Base-by-base conservation (phyloP, 768 basidiomycete genomes). In the Boletus pseudopeckii region DNA sequence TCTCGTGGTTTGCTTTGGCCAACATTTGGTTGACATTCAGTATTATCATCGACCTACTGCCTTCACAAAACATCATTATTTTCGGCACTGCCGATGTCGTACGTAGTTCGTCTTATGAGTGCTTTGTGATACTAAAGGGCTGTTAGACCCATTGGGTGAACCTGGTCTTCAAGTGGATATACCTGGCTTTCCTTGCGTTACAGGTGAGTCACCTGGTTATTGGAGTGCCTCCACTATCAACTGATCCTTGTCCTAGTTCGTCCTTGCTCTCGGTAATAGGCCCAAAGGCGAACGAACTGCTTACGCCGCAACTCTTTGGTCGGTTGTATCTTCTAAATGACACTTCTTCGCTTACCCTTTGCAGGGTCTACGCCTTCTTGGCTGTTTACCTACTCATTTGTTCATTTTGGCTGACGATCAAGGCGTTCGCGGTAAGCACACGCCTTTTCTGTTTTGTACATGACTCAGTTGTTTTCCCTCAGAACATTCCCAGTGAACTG, bases 1-100 rank as follows among this genome's bases (percentile, higher is more conserved):
- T 98, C 75, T 85, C 89, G 9, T 98, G 92, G 92, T 96, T 97
- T 73, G 85, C 92, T 3, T 71, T 94, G 54, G 92, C 92, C 59
- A 95, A 95, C 66, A 75, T 95, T 41, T 97, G 92, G 91, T 75
- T 97, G 53, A 95, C 90, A n/a, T 96, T 96, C 79, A 86, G 85
- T 56, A 95, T 96, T 72, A 92, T 96, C 70, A 91, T 96, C 78
- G 85, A 93, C 63, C 80, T 97, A 39, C 77, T 94, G 14, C 88
- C 89, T 53, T 48, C 75, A 68, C 63, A 71, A 33, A 10, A 54
- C 0, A 77, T 84, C 53, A 56, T 75, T 43, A 73, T 94, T 48
- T 97, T 97, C 58, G 92, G 90, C 40, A 93, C 83, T 30, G 72
- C 64, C 0, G 74, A 65, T 6, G 69, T 92, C 18, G 92, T 95